phyloP scores from a whole-genome alignment of 1,139 yeast species.

The Yamadazyma kanchanaburiensis region DNA sequence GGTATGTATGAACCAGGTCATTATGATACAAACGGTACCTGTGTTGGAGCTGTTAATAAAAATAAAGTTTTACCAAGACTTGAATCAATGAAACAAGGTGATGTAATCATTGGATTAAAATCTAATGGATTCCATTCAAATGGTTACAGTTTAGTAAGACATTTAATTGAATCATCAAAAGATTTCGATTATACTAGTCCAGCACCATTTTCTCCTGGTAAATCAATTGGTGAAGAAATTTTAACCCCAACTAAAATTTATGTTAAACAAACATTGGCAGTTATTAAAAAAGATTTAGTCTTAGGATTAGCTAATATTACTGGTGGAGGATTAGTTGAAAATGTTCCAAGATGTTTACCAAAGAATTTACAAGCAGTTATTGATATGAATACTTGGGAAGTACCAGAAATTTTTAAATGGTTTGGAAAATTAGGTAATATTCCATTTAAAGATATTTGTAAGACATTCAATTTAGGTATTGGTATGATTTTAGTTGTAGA shows the following conservation, averaged over 20 bases:
- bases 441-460: constrained; percentile 77
- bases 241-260: constrained; percentile 91
- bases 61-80: constrained; percentile 69
- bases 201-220: constrained; percentile 80
- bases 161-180: constrained; percentile 74
- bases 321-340: constrained; percentile 97
- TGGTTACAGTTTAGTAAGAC: constrained; percentile 95
- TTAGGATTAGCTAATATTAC: constrained; percentile 96
- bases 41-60: constrained; percentile 96
- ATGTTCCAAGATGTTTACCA: constrained; percentile 94
- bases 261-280: constrained; percentile 83
- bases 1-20: constrained; percentile 96
- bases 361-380: constrained; percentile 72
- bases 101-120: constrained; percentile 79
- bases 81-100: constrained; percentile 68
- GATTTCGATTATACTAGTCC: constrained; percentile 63
- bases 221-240: constrained; percentile 81
- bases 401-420: constrained; percentile 91
- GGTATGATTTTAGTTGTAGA: constrained; percentile 93
- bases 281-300: constrained; percentile 63
- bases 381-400: constrained; percentile 77
- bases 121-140: constrained; percentile 96
- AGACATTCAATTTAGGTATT: constrained; percentile 93
- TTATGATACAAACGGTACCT: constrained; percentile 97
- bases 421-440: constrained; percentile 89